These are phyloP conservation scores for Sideroxylon spinosum DNA, from an alignment of 179 eudicot species.

Conservation along the genomic window DNA sequence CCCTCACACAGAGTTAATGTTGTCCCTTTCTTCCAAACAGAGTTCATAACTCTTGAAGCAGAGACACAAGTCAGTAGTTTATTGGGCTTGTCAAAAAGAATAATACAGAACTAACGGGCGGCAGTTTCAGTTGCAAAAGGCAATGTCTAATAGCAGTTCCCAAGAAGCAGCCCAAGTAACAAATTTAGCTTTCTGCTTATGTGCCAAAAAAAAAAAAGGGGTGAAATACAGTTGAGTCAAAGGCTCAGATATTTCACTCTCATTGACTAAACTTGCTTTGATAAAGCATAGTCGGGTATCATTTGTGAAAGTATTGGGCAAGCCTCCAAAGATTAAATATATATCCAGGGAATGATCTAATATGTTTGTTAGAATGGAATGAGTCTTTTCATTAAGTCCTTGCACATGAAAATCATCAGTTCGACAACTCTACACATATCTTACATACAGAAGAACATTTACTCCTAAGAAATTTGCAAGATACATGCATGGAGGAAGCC, in stretches of 20 bases:
- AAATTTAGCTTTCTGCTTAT: neutral
- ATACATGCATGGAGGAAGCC: no score
- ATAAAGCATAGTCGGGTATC: neutral
- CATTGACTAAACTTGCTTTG: neutral
- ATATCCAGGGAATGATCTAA: neutral
- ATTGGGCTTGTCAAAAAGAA: neutral
- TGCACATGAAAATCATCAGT: conserved; percentile 7
- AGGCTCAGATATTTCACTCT: neutral
- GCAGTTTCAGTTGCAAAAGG: no score
- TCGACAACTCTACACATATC: neutral
- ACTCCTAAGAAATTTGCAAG: neutral
- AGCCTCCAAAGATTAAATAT: neutral
- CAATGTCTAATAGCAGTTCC: neutral
- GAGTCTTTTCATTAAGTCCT: neutral
- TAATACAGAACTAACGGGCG: no score
- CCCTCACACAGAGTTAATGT: neutral
- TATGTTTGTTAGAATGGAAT: neutral
- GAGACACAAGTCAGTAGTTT: neutral
- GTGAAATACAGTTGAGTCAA: neutral
- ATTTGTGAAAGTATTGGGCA: neutral
- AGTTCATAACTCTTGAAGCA: neutral
- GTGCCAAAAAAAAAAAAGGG: neutral
- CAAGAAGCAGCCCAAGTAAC: neutral
- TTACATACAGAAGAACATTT: neutral
- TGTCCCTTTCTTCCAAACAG: neutral